Base-by-base conservation (phyloP, 768 basidiomycete species). In the Polyporus arcularius region DNA sequence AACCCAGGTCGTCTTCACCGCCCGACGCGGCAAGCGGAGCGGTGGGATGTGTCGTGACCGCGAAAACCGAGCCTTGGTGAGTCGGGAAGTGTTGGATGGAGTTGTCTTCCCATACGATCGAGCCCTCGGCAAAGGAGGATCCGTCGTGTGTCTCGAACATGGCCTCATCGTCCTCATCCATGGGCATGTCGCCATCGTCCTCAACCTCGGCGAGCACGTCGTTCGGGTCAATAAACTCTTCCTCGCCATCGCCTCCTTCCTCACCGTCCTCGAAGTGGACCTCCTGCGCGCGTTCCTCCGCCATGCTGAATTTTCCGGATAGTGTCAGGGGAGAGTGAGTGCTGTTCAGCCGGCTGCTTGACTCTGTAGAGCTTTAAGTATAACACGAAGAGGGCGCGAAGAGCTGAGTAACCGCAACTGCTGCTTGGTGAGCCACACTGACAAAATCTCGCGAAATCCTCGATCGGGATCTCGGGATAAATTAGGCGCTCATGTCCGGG, bases 1-100 rank as follows among this genome's bases (percentile, higher is more conserved):
- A 98, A 40, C 92, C 97, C 0, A 92, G 73, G 71, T 98, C 96
- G 72, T 98, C 97, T 74, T 97, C 94, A 18, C 94, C 97, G 30
- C 97, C 97, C 1, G 95, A 94, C 21, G 85, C 89, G 7, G 93
- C 95, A 21, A 98, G 79, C 4, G 89, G 85, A 60, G 88, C 80
- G 14, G 84, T 84, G 0, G 97, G 96, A 71, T 99, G 97, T 38
- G 85, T 82, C 4, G 94, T 79, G 41, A 98, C 80, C 35, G 87
- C 75, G 72, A 97, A 99, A 35, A 98, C 91, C 16, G 96, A 95
- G 28, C 82, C 75, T 15, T 73, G 71, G 74, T 98, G 96, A 8
- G 75, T 75, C 15, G 79, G 71, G 71, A 94, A 94, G 59, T 81
- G 80, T 70, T 87, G 89, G 12, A 91, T 77, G 11, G 87, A 86